These are phyloP conservation scores for Omphalea diandra DNA, from an alignment of 441 rosid species.

Conservation along the genomic window DNA sequence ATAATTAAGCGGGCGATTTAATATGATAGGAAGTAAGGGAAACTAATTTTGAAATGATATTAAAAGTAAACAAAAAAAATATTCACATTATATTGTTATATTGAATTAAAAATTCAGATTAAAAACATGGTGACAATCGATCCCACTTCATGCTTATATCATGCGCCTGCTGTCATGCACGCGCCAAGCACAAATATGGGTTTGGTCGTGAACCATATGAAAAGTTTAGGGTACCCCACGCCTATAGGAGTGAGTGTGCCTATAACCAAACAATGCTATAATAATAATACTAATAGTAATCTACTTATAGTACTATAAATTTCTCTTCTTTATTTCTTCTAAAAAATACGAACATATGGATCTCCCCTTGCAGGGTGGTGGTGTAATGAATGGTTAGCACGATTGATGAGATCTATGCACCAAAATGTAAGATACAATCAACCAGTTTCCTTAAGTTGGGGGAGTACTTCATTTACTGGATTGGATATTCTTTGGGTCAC, in stretches of 20 bases:
- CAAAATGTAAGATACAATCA: background rate
- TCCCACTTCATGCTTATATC: constrained; percentile 64
- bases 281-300: background rate
- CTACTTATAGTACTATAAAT: too few species aligned
- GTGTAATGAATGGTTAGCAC: background rate
- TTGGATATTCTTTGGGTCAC: background rate
- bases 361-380: background rate
- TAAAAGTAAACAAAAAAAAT: too few species aligned
- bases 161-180: constrained; percentile 46
- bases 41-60: too few species aligned
- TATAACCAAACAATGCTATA: too few species aligned
- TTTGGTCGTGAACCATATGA: constrained; percentile 51
- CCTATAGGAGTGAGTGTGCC: background rate
- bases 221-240: constrained; percentile 7
- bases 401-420: background rate
- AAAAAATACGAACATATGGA: too few species aligned
- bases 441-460: background rate
- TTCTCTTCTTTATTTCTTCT: too few species aligned
- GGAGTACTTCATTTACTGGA: background rate
- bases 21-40: too few species aligned
- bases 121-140: constrained; percentile 17
- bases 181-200: constrained; percentile 43
- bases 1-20: too few species aligned
- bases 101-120: background rate
- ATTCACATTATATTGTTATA: too few species aligned